Evolutionary conservation across 2,329 filamentous ascomycete genomes (phyloP).

Genomic region (Fusarium stilboides): DNA sequence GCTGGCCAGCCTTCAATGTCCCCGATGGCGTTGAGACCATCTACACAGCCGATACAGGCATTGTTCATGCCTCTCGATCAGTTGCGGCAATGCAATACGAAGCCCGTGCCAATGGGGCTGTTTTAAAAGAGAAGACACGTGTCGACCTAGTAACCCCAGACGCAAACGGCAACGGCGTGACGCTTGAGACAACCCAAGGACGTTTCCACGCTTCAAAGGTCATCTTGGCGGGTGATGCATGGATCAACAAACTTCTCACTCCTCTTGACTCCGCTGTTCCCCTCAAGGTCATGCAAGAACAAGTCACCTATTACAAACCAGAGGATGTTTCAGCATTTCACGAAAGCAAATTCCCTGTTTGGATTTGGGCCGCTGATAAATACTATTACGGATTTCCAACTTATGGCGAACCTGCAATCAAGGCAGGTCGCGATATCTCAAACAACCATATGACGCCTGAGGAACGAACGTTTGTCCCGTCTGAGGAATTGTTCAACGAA

Average conservation of each 20-base stretch:
- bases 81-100: conserved; percentile 34
- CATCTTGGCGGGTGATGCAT: conserved; percentile 35
- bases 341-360: conserved; percentile 29
- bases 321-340: conserved; percentile 13
- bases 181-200: conserved; percentile 22
- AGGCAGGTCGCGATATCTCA: conserved; percentile 33
- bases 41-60: conserved; percentile 46
- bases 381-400: conserved; percentile 35
- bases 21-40: conserved; percentile 30
- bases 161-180: conserved; percentile 4
- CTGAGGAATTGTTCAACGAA: conserved; percentile 11
- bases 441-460: conserved; percentile 38
- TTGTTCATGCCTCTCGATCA: conserved; percentile 38
- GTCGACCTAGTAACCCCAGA: conserved; percentile 21
- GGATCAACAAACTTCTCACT: conserved; percentile 37
- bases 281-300: conserved; percentile 41
- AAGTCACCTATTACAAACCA: conserved; percentile 43
- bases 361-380: conserved; percentile 35
- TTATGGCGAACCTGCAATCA: conserved; percentile 40
- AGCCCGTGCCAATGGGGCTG: conserved; percentile 26
- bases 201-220: conserved; percentile 31
- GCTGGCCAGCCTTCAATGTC: conserved; percentile 45
- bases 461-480: conserved; percentile 33
- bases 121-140: conserved; percentile 26
- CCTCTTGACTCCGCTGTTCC: conserved; percentile 34